These are phyloP conservation scores for Suillus spraguei DNA, from an alignment of 768 basidiomycete genomes.

Conservation along the genomic window DNA sequence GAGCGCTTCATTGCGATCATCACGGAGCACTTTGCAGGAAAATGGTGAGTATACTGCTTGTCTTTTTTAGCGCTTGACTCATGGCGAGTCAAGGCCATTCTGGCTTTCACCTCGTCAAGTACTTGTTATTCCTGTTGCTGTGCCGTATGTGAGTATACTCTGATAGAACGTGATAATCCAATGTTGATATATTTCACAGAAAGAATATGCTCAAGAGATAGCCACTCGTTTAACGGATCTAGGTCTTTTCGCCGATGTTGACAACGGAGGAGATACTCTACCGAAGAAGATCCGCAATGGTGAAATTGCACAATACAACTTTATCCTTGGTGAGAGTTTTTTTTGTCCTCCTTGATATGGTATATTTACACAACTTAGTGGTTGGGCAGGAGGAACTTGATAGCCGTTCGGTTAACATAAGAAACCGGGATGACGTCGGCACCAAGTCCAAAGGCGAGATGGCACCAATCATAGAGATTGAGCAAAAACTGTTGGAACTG, in stretches of 20 bases:
- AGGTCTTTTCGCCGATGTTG: slow-evolving; percentile 89
- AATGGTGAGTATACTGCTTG: slow-evolving; percentile 63
- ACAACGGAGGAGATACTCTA: slow-evolving; percentile 89
- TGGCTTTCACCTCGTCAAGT: slow-evolving; percentile 98
- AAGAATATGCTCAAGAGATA: slow-evolving; percentile 88
- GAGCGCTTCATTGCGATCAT: slow-evolving; percentile 97
- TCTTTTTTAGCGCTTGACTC: not conserved
- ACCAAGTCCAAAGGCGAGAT: slow-evolving; percentile 81
- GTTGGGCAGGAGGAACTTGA: slow-evolving; percentile 94
- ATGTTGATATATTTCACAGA: slow-evolving; percentile 47
- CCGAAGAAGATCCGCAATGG: slow-evolving; percentile 98
- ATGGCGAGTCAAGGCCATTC: slow-evolving; percentile 72
- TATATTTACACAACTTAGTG: slow-evolving; percentile 48
- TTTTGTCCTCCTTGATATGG: not conserved
- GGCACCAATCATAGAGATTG: slow-evolving; percentile 68
- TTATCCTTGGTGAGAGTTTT: slow-evolving; percentile 80
- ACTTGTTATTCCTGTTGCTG: slow-evolving; percentile 90
- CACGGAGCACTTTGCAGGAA: slow-evolving; percentile 96
- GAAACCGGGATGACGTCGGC: slow-evolving; percentile 93
- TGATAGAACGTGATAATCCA: not conserved
- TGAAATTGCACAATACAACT: slow-evolving; percentile 97
- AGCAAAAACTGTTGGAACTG: slow-evolving; percentile 69
- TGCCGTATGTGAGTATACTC: slow-evolving; percentile 69
- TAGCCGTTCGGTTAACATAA: slow-evolving; percentile 85
- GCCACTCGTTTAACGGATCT: slow-evolving; percentile 62